Evolutionary conservation across 257 asterid genomes (phyloP), one percentile per base, ranked within the genome.

Genomic region (Gynochthodes officinalis): DNA sequence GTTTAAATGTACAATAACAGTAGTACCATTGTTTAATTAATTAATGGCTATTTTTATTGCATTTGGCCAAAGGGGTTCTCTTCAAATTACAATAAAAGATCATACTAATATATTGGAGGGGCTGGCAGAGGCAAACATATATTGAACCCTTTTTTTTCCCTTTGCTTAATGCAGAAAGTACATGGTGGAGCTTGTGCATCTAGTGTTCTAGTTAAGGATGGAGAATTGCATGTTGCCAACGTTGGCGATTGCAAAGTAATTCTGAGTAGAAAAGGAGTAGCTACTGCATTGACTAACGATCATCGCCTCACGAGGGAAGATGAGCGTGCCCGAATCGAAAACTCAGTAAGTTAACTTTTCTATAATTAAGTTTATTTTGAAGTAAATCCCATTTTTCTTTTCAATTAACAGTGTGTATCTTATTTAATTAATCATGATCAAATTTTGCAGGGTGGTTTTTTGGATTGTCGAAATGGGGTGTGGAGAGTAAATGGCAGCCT

Each of bases 181-280:
- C 65, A 72, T 28, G 84, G 89, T 19, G 89, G 89, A 81, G 87
- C 89, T 4, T 85, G 86, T 67, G 87, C 87, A 75, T 83, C 86
- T 0, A 83, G 87, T 49, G 90, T 81, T 21, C 76, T 83, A 6
- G 46, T 85, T 23, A 85, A 83, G 77, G 80, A 81, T 63, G 88
- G 83, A 73, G 82, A 83, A 66, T 7, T 85, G 46, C 79, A 85
- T 39, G 82, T 74, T 16, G 83, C 87, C 27, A 81, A 83, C 25
- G 83, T 80, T 14, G 90, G 90, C 1, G 90, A 85, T 39, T 83
- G 90, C 57, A 81, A 77, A 75, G 84, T 79, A 25, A 85, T 85
- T 15, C 66, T 85, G 66, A 78, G 88, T 66, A 79, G 75, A 74
- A 77, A 83, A 7, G 86, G 87, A 15, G 53, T 76, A 18, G 84